These are phyloP conservation scores for Cryptosporidium parvum DNA, from an alignment of 169 alveolate species.

Conservation along the genomic window DNA sequence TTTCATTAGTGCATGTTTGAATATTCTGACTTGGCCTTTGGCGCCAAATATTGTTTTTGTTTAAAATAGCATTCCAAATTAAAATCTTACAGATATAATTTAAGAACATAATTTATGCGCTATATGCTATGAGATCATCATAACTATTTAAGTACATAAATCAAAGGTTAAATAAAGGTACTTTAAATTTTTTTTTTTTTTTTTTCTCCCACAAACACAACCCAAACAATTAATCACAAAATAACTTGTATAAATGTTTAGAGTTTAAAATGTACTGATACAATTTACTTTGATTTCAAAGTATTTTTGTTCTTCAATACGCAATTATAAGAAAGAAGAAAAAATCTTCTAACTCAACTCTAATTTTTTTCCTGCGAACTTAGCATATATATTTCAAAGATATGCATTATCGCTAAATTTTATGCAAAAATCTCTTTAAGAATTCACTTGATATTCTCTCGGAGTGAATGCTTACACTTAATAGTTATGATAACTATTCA, in stretches of 20 bases:
- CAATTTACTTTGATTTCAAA: background rate
- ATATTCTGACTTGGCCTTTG: background rate
- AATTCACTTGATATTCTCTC: background rate
- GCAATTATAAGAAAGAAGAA: background rate
- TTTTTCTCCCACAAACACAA: background rate
- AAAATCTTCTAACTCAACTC: background rate
- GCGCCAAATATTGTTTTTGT: background rate
- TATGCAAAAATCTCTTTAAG: background rate
- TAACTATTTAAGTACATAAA: background rate
- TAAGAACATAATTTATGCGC: background rate
- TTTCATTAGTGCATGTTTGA: background rate
- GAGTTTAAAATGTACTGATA: background rate
- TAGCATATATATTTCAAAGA: slow-evolving; percentile 7
- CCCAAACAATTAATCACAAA: background rate
- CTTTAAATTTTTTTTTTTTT: background rate
- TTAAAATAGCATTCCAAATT: background rate
- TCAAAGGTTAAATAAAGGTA: background rate
- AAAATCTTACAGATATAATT: background rate
- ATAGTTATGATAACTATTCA: background rate
- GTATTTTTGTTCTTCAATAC: background rate
- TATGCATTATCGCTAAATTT: slow-evolving; percentile 11
- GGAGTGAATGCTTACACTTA: background rate
- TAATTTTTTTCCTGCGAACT: background rate
- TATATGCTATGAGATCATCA: background rate
- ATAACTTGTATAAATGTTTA: background rate